These are phyloP conservation scores for Termitomyces titanicus DNA, from an alignment of 768 basidiomycete species.

Conservation along the genomic window DNA sequence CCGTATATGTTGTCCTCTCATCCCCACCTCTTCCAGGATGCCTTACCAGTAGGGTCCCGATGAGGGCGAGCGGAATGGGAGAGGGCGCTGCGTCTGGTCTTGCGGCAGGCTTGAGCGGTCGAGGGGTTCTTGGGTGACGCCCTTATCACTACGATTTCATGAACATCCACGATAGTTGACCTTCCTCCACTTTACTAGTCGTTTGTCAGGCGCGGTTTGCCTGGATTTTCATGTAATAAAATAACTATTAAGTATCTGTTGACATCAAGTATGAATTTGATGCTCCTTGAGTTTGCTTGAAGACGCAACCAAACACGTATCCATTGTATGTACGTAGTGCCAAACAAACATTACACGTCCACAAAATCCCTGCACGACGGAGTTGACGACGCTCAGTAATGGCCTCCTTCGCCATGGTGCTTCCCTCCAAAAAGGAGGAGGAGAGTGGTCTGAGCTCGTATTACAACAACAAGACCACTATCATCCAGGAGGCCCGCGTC, in stretches of 20 bases:
- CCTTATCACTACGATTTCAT: constrained; percentile 6
- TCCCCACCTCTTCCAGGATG: constrained; percentile 50
- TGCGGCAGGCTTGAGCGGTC: constrained; percentile 16
- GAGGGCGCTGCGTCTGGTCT: constrained; percentile 63
- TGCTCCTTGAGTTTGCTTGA: no score
- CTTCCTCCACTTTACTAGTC: background rate
- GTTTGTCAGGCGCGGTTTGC: constrained; percentile 11
- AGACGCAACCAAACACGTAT: constrained; percentile 24
- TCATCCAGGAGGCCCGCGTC: constrained; percentile 96
- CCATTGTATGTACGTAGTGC: no score
- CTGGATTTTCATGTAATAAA: constrained; percentile 14
- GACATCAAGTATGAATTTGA: no score
- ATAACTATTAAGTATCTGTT: constrained; percentile 8
- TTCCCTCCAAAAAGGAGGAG: constrained; percentile 94
- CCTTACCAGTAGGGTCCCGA: constrained; percentile 22
- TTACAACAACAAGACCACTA: constrained; percentile 96
- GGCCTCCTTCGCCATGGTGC: constrained; percentile 62
- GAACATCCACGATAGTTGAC: constrained; percentile 10
- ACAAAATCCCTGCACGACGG: constrained; percentile 17
- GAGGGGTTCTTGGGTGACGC: constrained; percentile 6
- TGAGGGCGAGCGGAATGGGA: constrained; percentile 63
- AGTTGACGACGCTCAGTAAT: constrained; percentile 32
- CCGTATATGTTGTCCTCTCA: constrained; percentile 61
- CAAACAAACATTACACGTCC: constrained; percentile 44
- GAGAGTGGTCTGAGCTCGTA: constrained; percentile 89